A percentile compares a stretch with the other conserved stretches of the same genome.
Conservation (phyloP, 345 rosid species). For the Rubroshorea leprosula region DNA sequence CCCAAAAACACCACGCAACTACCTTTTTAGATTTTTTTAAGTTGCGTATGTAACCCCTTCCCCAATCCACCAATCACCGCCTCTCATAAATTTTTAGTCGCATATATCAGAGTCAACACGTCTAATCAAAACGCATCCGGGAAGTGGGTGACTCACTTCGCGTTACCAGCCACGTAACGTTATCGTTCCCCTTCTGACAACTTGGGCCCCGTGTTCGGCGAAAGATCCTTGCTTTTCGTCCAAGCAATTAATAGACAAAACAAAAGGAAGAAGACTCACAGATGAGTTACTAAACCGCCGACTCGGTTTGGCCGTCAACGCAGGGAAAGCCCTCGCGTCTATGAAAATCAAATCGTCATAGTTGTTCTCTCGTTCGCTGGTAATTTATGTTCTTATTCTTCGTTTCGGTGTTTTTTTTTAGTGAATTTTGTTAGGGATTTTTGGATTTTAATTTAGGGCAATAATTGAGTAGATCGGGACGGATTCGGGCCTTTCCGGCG, state of each 20-base stretch:
- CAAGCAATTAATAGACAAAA: constrained; percentile 12
- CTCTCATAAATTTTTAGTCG: not conserved
- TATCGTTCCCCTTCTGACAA: not conserved
- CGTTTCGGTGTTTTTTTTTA: not conserved
- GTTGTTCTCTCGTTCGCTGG: constrained; percentile 12
- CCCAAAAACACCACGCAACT: not conserved
- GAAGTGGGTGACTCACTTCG: not conserved
- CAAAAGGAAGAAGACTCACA: not conserved
- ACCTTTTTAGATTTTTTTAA: no score
- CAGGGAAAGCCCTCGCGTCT: no score
- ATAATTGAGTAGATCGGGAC: constrained; percentile 12
- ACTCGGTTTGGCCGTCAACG: constrained; percentile 8
- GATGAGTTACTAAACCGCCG: constrained; percentile 12
- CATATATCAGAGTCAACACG: not conserved
- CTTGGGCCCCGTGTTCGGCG: not conserved
- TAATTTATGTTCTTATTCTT: not conserved
- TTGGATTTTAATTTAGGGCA: not conserved
- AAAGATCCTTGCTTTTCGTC: constrained; percentile 21
- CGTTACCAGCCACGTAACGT: not conserved
- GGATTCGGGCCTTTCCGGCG: not conserved
- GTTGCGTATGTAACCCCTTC: not conserved
- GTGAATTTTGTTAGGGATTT: not conserved
- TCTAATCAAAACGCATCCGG: not conserved
- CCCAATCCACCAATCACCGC: not conserved
- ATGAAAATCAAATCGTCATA: no score